Conservation (phyloP, 768 basidiomycete genomes). For the Leccinum rimulosum region DNA sequence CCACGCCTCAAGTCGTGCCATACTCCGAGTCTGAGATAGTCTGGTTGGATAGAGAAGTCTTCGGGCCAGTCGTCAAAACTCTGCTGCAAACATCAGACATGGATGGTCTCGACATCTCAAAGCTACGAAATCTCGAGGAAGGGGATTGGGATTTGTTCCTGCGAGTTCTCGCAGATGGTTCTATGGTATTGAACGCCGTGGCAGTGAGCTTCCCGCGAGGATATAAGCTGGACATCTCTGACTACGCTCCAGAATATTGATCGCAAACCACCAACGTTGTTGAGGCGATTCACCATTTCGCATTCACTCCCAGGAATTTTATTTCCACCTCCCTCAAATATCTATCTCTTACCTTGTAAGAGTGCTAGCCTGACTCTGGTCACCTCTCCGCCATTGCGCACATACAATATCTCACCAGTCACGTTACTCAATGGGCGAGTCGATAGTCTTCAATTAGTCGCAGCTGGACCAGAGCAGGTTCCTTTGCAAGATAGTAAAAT, state of each 20-base stretch:
- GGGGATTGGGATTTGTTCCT: slow-evolving; percentile 81
- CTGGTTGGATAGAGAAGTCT: slow-evolving; percentile 64
- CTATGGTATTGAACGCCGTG: slow-evolving; percentile 69
- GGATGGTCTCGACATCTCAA: slow-evolving; percentile 27
- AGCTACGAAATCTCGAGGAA: slow-evolving; percentile 60
- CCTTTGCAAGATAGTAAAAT: slow-evolving; percentile 53
- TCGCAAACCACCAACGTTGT: slow-evolving; percentile 78
- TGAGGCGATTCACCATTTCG: slow-evolving; percentile 72
- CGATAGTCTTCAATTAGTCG: slow-evolving; percentile 50
- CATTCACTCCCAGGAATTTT: slow-evolving; percentile 54
- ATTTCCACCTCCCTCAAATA: slow-evolving; percentile 45
- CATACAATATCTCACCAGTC: slow-evolving; percentile 55
- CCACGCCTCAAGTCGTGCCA: slow-evolving; percentile 27
- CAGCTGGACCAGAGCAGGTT: slow-evolving; percentile 39
- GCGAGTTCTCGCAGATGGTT: slow-evolving; percentile 68
- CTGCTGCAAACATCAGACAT: slow-evolving; percentile 36
- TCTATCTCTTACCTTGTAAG: slow-evolving; percentile 53
- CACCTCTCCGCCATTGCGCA: slow-evolving; percentile 62
- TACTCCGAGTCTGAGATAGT: slow-evolving; percentile 52
- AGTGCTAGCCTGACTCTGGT: slow-evolving; percentile 52
- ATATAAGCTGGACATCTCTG: not conserved
- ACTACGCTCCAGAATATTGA: slow-evolving; percentile 71
- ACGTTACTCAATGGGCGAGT: slow-evolving; percentile 59
- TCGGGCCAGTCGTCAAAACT: slow-evolving; percentile 47
- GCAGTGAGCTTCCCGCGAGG: slow-evolving; percentile 48